Base-by-base conservation (phyloP, 495 filamentous ascomycete species). In the Xylaria curta region DNA sequence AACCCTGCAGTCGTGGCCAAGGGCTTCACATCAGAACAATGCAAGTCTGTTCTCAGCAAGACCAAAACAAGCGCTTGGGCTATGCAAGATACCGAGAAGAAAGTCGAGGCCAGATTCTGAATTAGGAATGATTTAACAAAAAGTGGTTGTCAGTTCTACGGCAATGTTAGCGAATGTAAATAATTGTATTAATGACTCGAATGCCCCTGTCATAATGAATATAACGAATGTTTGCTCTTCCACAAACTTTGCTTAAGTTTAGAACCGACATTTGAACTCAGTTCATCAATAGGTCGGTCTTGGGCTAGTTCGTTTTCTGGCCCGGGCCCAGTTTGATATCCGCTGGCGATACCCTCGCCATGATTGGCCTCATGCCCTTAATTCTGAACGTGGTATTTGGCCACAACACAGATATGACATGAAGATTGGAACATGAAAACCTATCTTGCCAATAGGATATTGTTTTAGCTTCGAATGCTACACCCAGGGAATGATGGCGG, bases 1-100 rank as follows among this genome's bases (percentile, higher is more conserved):
- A 99, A 99, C 82, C 95, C 96, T 3, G 96, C 96, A 0, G 90
- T 95, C 4, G 92, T 92, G 82, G 95, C 94, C 40, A 92, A 90
- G 81, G 94, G 94, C 5, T 93, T 97, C 79, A 94, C 93, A 17
- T 87, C 86, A 42, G 89, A 85, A 75, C 93, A 98, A 82, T 91
- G 88, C 19, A 88, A 88, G 73, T 81, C 78, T 21, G 93, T 94
- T 47, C 85, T 91, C 75, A 97, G 93, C 83, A 88, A 87, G 85
- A 91, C 82, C 64, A 84, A 85, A 75, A 85, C 82, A 59, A 91
- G 87, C 80, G 87, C 87, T 38, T 97, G 89, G 88, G 94, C 94
- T 66, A 73, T 95, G 82, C 86, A 88, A 70, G 92, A 95, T 80
- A 89, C 88, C 24, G 84, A 91, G 83, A 82, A 89, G 81, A 92